These are phyloP conservation scores for Onygenales sp. DNA, from an alignment of 2,329 filamentous ascomycete species.

Conservation along the genomic window DNA sequence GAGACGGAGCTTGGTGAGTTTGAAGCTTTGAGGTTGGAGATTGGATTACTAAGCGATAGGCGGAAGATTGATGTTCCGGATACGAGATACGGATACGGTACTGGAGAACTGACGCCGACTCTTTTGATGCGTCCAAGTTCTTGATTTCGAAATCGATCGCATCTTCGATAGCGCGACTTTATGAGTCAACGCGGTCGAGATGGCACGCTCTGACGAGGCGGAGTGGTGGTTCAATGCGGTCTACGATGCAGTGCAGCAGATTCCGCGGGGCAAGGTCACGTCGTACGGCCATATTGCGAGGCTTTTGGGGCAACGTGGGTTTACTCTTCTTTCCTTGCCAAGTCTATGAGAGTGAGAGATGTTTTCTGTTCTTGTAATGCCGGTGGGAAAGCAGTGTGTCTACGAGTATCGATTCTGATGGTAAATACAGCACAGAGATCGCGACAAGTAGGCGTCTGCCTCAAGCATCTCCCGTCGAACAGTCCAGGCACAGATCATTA, in stretches of 20 bases:
- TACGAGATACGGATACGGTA: background rate
- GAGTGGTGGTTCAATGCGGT: conserved; percentile 52
- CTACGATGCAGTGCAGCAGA: conserved; percentile 75
- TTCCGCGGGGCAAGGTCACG: conserved; percentile 74
- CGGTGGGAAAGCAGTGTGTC: background rate
- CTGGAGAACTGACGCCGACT: background rate
- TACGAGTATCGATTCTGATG: background rate
- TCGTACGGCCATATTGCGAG: conserved; percentile 68
- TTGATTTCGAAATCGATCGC: too few species aligned
- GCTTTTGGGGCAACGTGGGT: conserved; percentile 51
- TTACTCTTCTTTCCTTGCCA: background rate
- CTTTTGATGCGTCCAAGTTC: too few species aligned
- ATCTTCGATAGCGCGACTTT: background rate
- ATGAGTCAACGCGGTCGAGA: conserved; percentile 11
- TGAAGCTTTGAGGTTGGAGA: background rate
- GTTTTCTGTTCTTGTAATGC: background rate
- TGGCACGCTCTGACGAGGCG: conserved; percentile 39
- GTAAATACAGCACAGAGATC: conserved; percentile 52
- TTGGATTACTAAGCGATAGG: background rate
- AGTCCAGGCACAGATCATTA: conserved; percentile 37
- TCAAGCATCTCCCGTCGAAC: conserved; percentile 66
- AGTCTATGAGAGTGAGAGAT: too few species aligned
- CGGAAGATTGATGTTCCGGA: background rate
- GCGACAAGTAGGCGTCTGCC: conserved; percentile 79
- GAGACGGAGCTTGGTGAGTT: background rate